Evolutionary conservation across 2,329 filamentous ascomycete species (phyloP).

Genomic region (Aspergillus ibericus): DNA sequence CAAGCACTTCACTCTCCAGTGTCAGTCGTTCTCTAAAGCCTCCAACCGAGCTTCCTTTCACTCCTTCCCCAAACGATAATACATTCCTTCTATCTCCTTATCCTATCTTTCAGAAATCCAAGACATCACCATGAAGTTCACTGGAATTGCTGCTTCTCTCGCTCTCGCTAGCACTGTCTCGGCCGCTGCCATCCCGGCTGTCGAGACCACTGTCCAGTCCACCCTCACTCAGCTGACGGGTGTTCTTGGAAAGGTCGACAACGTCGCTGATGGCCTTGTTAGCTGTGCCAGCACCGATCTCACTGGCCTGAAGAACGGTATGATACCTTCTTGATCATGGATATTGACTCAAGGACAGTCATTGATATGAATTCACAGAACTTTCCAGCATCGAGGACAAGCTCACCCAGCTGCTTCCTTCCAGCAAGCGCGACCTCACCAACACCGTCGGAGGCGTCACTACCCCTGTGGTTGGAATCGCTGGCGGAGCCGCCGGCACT

Average conservation of each 20-base stretch:
- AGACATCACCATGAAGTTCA: slow-evolving; percentile 37
- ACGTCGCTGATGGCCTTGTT: slow-evolving; percentile 14
- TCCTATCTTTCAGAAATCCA: slow-evolving; percentile 4
- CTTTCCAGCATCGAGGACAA: slow-evolving; percentile 16
- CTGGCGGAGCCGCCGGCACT: not conserved
- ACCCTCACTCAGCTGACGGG: slow-evolving; percentile 15
- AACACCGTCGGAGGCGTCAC: slow-evolving; percentile 10
- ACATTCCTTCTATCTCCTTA: slow-evolving; percentile 24
- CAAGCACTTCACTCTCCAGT: slow-evolving; percentile 18
- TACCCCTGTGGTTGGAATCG: not conserved
- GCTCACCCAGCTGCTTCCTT: slow-evolving; percentile 10
- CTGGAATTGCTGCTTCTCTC: slow-evolving; percentile 33
- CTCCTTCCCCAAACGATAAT: slow-evolving; percentile 12
- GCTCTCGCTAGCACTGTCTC: slow-evolving; percentile 32
- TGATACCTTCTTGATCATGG: not conserved
- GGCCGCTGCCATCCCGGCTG: slow-evolving; percentile 29
- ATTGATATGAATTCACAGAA: not conserved
- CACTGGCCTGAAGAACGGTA: slow-evolving; percentile 11
- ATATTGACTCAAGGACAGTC: not conserved
- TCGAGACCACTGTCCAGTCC: slow-evolving; percentile 7
- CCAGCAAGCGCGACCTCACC: not conserved
- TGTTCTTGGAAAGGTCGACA: slow-evolving; percentile 21
- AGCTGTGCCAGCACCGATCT: slow-evolving; percentile 7
- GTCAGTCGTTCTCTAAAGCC: slow-evolving; percentile 23
- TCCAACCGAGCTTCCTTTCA: slow-evolving; percentile 5